These are phyloP conservation scores for Ceratocystis lukuohia DNA, from an alignment of 2,329 filamentous ascomycete species.

Conservation along the genomic window DNA sequence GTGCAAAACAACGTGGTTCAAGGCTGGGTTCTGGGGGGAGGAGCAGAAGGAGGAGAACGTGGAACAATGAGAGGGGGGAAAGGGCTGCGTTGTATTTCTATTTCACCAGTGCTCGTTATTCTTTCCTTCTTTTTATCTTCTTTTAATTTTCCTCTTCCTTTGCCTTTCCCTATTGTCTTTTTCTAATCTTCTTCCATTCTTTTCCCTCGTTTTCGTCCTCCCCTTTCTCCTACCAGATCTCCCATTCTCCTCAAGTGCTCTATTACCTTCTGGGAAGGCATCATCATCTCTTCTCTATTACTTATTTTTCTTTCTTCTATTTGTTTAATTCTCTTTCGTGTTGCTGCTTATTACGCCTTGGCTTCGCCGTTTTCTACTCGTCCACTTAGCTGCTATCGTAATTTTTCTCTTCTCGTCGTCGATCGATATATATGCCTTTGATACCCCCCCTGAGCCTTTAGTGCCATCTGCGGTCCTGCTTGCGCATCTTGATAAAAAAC, in stretches of 20 bases:
- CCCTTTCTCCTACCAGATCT: not conserved
- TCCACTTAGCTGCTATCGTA: not conserved
- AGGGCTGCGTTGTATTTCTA: not conserved
- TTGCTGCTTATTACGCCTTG: not conserved
- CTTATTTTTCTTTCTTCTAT: conserved; percentile 6
- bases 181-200: not conserved
- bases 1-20: not conserved
- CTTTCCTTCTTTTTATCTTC: not conserved
- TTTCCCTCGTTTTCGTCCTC: not conserved
- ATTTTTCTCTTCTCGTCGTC: not conserved
- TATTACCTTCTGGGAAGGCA: conserved; percentile 12
- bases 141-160: not conserved
- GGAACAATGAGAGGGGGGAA: not conserved
- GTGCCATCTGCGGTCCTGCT: not conserved
- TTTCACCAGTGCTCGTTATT: conserved; percentile 7
- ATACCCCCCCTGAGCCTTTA: not conserved
- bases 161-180: not conserved
- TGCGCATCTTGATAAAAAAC: conserved; percentile 1
- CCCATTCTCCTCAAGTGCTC: not conserved
- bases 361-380: not conserved
- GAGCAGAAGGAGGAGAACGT: not conserved
- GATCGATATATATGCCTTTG: conserved; percentile 7
- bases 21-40: not conserved
- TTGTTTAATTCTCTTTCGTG: not conserved
- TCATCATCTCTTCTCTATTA: not conserved